These are phyloP conservation scores for Epichloe gansuensis DNA, from an alignment of 2,329 filamentous ascomycete genomes.

Conservation along the genomic window DNA sequence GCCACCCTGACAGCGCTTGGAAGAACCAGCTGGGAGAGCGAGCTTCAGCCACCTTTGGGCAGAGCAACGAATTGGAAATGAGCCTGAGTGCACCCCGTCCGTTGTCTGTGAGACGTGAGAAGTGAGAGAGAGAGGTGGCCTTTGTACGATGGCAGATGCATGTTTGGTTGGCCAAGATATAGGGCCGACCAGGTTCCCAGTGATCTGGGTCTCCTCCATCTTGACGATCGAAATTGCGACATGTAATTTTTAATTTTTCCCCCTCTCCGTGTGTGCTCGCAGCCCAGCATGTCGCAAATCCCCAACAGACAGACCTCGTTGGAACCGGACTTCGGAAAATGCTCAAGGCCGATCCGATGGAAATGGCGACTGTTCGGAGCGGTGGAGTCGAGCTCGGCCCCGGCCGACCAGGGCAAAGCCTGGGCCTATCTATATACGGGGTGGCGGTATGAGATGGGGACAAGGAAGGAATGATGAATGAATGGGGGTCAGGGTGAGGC, in stretches of 20 bases:
- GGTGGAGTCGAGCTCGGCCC: not conserved
- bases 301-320: no score
- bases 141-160: not conserved
- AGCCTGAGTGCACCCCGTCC: not conserved
- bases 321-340: not conserved
- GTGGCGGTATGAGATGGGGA: not conserved
- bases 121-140: not conserved
- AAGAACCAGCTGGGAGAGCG: not conserved
- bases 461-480: not conserved
- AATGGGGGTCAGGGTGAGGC: not conserved
- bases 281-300: not conserved
- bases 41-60: not conserved
- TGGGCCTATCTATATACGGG: not conserved
- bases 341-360: not conserved
- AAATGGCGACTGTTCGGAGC: not conserved
- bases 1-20: conserved; percentile 3
- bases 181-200: conserved; percentile 1
- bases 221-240: conserved; percentile 4
- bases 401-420: no score
- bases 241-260: not conserved
- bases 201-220: conserved; percentile 4
- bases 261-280: not conserved
- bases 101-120: not conserved
- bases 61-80: not conserved
- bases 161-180: conserved; percentile 1